Base-by-base conservation (phyloP, 805 yeast genomes). In the Saccharomycopsis malanga region DNA sequence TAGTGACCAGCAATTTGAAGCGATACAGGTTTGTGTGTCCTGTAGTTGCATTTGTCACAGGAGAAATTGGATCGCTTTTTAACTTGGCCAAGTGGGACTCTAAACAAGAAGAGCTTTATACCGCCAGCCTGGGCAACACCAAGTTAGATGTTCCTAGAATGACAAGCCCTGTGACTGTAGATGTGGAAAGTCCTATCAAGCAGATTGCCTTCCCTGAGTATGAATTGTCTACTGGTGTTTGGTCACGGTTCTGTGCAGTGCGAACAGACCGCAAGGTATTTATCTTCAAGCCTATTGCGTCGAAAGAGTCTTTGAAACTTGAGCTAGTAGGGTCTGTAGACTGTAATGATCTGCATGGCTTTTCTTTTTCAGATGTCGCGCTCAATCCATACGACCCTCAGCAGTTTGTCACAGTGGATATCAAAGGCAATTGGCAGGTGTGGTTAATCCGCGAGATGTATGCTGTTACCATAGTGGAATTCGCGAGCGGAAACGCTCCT, bases 361-460 rank as follows among this genome's bases (percentile, higher is more conserved):
- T 9, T 12, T 32, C 36, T 12, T 64, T 74, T 46, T 70, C 77
- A 1, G 77, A 77, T 58, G 61, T 70, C 9, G 54, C 67, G 2
- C 70, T 71, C 44, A 68, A 69, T 48, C 77, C 79, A 0, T 65
- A 62, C 61, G 66, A 71, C 39, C 50, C 56, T 23, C 51, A 56
- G 7, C 59, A 59, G 39, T 60, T 78, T 52, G 71, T 69, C 0
- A 56, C 72, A 1, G 58, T 78, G 5, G 87, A 81, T 56, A 55
- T 66, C 1, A 65, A 67, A 32, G 87, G 87, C 0, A 71, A 74
- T 45, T 75, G 80, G 69, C 66, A 65, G 2, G 37, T 72, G 1
- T 72, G 72, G 57, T 54, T 56, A 14, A 49, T 66, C 12, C 36
- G 20, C 14, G 45, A 40, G 14, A 3, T 18, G 25, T 10, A 14